These are phyloP conservation scores for Boletus bicolor DNA, from an alignment of 768 basidiomycete genomes.

Conservation along the genomic window DNA sequence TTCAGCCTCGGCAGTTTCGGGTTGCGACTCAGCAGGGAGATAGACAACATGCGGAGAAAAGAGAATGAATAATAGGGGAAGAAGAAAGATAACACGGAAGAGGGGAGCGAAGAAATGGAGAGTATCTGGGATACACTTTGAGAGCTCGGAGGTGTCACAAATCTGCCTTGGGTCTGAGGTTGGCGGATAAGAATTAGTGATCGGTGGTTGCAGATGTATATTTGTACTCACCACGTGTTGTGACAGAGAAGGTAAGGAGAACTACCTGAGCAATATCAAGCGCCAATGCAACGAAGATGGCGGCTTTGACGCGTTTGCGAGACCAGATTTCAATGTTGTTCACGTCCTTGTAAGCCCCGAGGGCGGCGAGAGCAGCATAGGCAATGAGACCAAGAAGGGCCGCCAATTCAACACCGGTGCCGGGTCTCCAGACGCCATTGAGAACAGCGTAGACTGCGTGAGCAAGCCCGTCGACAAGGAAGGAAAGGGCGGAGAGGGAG, in stretches of 20 bases:
- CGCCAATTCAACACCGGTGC: conserved; percentile 65
- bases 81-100: conserved; percentile 61
- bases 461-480: conserved; percentile 72
- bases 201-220: neutral
- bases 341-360: conserved; percentile 79
- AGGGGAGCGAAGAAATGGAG: conserved; percentile 56
- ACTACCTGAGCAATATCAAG: conserved; percentile 61
- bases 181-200: neutral
- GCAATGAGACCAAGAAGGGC: conserved; percentile 66
- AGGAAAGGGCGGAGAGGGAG: conserved; percentile 67
- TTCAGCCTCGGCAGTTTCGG: conserved; percentile 18
- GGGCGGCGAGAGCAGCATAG: conserved; percentile 67
- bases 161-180: conserved; percentile 16
- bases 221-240: conserved; percentile 34
- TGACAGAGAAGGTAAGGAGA: conserved; percentile 43
- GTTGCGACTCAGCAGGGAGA: conserved; percentile 30
- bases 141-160: conserved; percentile 23
- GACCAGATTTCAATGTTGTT: conserved; percentile 69
- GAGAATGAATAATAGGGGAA: conserved; percentile 59
- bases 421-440: conserved; percentile 58
- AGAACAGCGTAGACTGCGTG: conserved; percentile 66
- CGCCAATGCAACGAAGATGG: conserved; percentile 50
- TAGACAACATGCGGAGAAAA: conserved; percentile 65
- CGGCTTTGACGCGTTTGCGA: conserved; percentile 51
- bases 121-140: conserved; percentile 33